Evolutionary conservation across 306 rosid species (phyloP), one percentile per base, ranked within the genome.

Genomic region (Rosa rugosa): DNA sequence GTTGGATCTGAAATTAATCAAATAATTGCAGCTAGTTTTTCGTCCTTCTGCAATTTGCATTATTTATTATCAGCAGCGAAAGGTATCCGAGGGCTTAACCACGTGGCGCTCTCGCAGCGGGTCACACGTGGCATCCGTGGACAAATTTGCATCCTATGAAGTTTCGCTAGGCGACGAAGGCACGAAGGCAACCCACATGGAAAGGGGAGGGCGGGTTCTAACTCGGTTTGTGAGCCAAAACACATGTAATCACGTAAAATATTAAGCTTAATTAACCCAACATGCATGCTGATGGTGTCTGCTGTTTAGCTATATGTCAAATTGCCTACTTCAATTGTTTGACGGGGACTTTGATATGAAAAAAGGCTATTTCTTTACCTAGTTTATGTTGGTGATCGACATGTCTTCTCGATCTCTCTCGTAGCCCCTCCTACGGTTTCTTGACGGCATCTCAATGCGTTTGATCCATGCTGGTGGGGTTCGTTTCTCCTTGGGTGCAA

Each of bases 11-110:
- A 18, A 54, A 6, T 25, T 68, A 71, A 31, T 31, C 36, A 31
- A 31, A 31, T 31, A 31, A 31, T 72, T 57, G 14, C 8, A 59
- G 34, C 51, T 16, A 31, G 10, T 68, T 38, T 68, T 20, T 11
- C 51, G 18, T 4, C 18, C 17, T n/a, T 14, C n/a, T 50, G 8
- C 50, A 17, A 10, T 5, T 2, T 56, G 17, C 38, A 36, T 25
- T 56, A 63, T 69, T 10, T 10, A 18, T 7, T 59, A 47, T n/a
- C 41, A 67, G 72, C 41, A 75, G 51, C 34, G 7, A 3, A 76
- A 68, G 74, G 87, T 13, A 91, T 91, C 93, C 88, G 71, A 91
- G 91, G 89, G 79, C 60, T 12, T 9, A 51, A n/a, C 90, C 86
- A 89, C 88, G 88, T 89, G 96, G 81, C 80, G 0, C 4, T 0